Conservation (phyloP, 2,329 filamentous ascomycete species). For the Aspergillus sp. region DNA sequence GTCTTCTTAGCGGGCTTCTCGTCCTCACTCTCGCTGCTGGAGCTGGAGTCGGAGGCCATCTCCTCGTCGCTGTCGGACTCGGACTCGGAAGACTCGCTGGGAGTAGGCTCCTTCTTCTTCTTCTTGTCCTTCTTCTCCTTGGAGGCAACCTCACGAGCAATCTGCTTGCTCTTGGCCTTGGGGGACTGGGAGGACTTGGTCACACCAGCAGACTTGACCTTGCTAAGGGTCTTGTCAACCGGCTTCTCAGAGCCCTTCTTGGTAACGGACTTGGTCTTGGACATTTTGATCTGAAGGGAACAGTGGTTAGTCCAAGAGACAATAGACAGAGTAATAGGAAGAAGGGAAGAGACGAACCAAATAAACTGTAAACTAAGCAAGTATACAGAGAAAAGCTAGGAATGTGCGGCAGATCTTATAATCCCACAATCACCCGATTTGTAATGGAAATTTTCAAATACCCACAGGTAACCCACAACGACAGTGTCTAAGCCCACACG, state of each 20-base stretch:
- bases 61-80: conserved; percentile 38
- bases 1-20: conserved; percentile 39
- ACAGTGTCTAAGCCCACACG: conserved; percentile 48
- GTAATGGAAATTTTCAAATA: conserved; percentile 31
- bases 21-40: conserved; percentile 40
- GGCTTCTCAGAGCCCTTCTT: conserved; percentile 43
- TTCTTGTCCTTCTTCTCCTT: conserved; percentile 47
- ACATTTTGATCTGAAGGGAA: conserved; percentile 40
- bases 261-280: conserved; percentile 47
- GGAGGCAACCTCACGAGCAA: conserved; percentile 43
- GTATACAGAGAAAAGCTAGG: conserved; percentile 21
- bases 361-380: conserved; percentile 20
- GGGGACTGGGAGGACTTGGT: conserved; percentile 48
- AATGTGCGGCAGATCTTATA: conserved; percentile 40
- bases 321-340: neutral
- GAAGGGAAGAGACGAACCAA: conserved; percentile 17
- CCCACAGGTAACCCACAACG: conserved; percentile 46
- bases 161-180: conserved; percentile 49
- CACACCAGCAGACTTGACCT: conserved; percentile 51
- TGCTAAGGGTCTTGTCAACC: conserved; percentile 46
- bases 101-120: conserved; percentile 47
- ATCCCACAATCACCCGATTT: conserved; percentile 42
- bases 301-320: conserved; percentile 21
- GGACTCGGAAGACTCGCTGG: conserved; percentile 38
- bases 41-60: conserved; percentile 30